Evolutionary conservation across 2,329 filamentous ascomycete species (phyloP).

Genomic region (Fusarium tjaetaba): DNA sequence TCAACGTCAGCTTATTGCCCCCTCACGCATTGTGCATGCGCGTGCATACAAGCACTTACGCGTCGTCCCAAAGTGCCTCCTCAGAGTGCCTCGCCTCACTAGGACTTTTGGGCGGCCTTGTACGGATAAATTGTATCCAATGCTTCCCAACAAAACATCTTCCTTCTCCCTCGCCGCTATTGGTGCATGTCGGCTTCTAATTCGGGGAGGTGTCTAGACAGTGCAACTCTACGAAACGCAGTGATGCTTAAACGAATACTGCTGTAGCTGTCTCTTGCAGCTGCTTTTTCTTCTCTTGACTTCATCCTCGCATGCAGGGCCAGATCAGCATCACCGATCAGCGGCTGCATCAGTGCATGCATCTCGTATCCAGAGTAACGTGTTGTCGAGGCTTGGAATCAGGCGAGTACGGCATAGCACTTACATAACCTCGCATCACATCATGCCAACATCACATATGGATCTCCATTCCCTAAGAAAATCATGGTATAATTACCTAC

Average conservation of each 20-base stretch:
- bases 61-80: conserved; percentile 17
- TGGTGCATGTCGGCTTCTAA: conserved; percentile 23
- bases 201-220: background rate
- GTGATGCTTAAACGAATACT: conserved; percentile 2
- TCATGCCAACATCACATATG: background rate
- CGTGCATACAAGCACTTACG: conserved; percentile 23
- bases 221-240: conserved; percentile 16
- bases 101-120: background rate
- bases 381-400: background rate
- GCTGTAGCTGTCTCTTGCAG: background rate
- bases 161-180: conserved; percentile 1
- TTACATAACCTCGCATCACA: conserved; percentile 8
- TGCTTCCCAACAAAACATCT: background rate
- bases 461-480: background rate
- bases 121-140: background rate
- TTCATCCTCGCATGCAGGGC: background rate
- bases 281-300: background rate
- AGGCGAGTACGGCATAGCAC: background rate
- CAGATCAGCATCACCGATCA: conserved; percentile 11
- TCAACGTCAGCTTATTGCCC: conserved; percentile 22
- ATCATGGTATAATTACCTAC: background rate
- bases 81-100: background rate
- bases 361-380: conserved; percentile 24
- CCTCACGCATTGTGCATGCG: conserved; percentile 1
- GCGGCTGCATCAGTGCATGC: background rate